phyloP scores from a whole-genome alignment of 257 asterid genomes.

The Ballota nigra region DNA sequence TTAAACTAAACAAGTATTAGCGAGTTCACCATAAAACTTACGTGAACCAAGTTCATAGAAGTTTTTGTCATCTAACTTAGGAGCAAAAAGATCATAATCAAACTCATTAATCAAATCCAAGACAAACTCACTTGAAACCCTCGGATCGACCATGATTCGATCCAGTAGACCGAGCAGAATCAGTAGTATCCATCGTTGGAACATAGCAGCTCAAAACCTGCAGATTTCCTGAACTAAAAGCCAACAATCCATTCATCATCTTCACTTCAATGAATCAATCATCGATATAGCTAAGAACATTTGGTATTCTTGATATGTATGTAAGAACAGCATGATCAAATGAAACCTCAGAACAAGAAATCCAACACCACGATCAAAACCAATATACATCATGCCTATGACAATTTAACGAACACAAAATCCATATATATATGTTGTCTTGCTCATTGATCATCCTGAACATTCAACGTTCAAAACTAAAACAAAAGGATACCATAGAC shows the following conservation, averaged over 20 bases:
- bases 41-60: too few species aligned
- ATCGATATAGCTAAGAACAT: not conserved
- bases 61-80: too few species aligned
- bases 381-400: too few species aligned
- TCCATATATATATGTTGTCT: too few species aligned
- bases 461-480: not conserved
- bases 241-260: not conserved
- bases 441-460: too few species aligned
- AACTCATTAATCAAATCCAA: too few species aligned
- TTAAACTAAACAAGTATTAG: too few species aligned
- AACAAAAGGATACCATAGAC: not conserved
- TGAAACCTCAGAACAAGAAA: not conserved
- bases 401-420: not conserved
- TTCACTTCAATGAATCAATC: not conserved
- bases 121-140: not conserved
- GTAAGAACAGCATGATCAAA: not conserved
- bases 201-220: not conserved
- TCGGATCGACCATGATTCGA: not conserved
- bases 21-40: too few species aligned
- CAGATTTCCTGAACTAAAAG: not conserved
- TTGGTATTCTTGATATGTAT: not conserved
- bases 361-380: not conserved
- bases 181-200: not conserved
- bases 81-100: too few species aligned
- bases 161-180: not conserved